Base-by-base conservation (phyloP, 2,329 filamentous ascomycete species). In the Emmonsiellopsis sp. region DNA sequence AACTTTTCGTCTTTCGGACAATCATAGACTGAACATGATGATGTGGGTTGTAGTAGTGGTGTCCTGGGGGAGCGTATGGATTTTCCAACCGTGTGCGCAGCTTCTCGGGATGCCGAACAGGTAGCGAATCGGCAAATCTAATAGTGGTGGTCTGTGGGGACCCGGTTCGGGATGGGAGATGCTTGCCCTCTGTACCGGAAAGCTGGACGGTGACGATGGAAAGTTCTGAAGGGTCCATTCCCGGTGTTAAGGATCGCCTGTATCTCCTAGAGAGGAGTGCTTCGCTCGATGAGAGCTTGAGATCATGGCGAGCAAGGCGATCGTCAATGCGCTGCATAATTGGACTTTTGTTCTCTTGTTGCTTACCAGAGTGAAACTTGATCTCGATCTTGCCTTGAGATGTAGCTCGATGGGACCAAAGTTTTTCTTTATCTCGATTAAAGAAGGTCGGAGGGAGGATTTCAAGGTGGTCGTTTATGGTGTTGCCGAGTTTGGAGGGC, bases 301-400 rank as follows among this genome's bases (percentile, higher is more conserved):
- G 35, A n/a, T 38, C 16, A 49, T 49, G 46, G 46, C 34, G 46
- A n/a, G 35, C 16, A 40, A 49, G 46, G 16, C 35, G 34, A 49
- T 40, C 35, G 46, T 49, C 35, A 49, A 49, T 49, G 46, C 46
- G 20, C 35, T 49, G 46, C 46, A 49, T 40, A 30, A 11, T 37
- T 37, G 45, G 31, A 9, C 5, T 48, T 13, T 37, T 13, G 15
- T 34, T 48, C 45, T 10, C 30, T 16, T 35, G 20, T 38, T 13
- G 46, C 46, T 49, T 49, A 49, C 46, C 46, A 49, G 16, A 35
- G 13, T 38, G 34, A n/a, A 31, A 49, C 5, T 49, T 49, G 46
- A 49, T 49, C 46, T 49, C 35, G 46, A 31, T 49, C 34, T 35
- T 49, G 16, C 46, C 6, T 38, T 49, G 16, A 31, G 34, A 38